These are phyloP conservation scores for Didymellaceae sp. DNA, from an alignment of 2,329 filamentous ascomycete species.

Conservation along the genomic window DNA sequence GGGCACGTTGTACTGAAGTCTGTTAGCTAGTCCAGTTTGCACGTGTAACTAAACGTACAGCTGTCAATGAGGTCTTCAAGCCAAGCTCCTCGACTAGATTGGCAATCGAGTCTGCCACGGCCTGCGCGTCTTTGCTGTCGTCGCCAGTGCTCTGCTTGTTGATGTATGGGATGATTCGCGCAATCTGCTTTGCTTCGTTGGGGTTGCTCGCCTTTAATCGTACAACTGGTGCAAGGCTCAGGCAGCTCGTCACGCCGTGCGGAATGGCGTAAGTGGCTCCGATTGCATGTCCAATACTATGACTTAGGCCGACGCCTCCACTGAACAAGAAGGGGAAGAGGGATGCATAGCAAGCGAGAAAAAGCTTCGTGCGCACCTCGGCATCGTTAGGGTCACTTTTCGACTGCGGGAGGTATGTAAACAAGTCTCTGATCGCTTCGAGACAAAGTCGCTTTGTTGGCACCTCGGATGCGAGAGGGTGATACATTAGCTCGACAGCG, in stretches of 20 bases:
- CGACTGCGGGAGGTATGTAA: conserved; percentile 59
- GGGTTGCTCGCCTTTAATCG: conserved; percentile 58
- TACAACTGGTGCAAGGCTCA: conserved; percentile 61
- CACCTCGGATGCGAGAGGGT: conserved; percentile 60
- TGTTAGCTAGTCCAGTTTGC: conserved; percentile 18
- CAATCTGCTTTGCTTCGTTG: conserved; percentile 57
- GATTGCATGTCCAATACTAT: conserved; percentile 59
- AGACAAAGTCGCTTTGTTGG: conserved; percentile 55
- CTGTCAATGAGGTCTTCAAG: conserved; percentile 45
- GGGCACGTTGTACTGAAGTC: conserved; percentile 42
- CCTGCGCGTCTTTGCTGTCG: conserved; percentile 52
- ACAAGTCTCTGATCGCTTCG: conserved; percentile 58
- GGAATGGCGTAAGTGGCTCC: conserved; percentile 63
- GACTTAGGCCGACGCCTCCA: conserved; percentile 58
- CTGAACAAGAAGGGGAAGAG: conserved; percentile 57
- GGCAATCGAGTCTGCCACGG: conserved; percentile 55
- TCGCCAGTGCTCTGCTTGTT: conserved; percentile 51
- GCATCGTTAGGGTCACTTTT: conserved; percentile 55
- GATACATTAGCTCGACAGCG: conserved; percentile 62
- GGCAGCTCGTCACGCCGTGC: conserved; percentile 62
- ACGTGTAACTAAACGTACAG: conserved; percentile 28
- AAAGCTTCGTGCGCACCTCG: conserved; percentile 59
- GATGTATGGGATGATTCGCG: conserved; percentile 55
- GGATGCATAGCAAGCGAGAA: conserved; percentile 60
- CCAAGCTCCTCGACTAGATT: conserved; percentile 55